Base-by-base conservation (phyloP, 73 alveolate species). In the Urostyla sp. region DNA sequence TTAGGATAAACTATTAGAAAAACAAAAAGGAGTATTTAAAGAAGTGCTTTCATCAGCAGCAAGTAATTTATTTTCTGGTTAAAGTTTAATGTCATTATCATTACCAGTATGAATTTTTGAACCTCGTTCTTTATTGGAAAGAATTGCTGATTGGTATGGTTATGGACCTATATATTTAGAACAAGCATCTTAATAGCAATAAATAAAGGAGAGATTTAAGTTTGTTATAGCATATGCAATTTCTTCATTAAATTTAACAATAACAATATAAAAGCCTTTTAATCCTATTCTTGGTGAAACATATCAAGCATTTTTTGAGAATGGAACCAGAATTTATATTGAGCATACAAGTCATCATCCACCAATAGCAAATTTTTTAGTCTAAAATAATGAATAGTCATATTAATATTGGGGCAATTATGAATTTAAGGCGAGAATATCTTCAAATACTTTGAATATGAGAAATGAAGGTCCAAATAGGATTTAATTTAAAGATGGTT, bases 301-400 rank as follows among this genome's bases (percentile, higher is more conserved):
- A 0, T 75, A 40, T 43, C 87, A 93, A 77, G 95, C 96, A 1
- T 63, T 36, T 11, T 83, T 82, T 69, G 86, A 57, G 54, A 87
- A 93, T 54, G 98, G 98, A 34, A 67, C 90, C 30, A 23, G 73
- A 54, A 61, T 93, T 54, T 93, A 75, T 61, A n/a, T 84, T 40
- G 98, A 93, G 58, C 98, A 93, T 66, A 90, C 94, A 5, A 91
- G 91, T 45, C 98, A 93, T 75, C 96, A 89, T 73, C 98, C 98
- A 11, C 98, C 98, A 10, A 90, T 91, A 45, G 81, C 92, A 32
- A 86, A 82, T 77, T 93, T 72, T 55, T 74, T 72, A 30, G 56
- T 93, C 35, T 55, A 55, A 8, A 96, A 93, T 0, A 91, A 91
- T 0, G 82, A 85, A 37, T 67, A 69, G 0, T 82, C 66, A 34